Evolutionary conservation across 1,284 basidiomycete genomes (phyloP), one percentile per base, ranked within the genome.

Genomic region (Sparassis latifolia): DNA sequence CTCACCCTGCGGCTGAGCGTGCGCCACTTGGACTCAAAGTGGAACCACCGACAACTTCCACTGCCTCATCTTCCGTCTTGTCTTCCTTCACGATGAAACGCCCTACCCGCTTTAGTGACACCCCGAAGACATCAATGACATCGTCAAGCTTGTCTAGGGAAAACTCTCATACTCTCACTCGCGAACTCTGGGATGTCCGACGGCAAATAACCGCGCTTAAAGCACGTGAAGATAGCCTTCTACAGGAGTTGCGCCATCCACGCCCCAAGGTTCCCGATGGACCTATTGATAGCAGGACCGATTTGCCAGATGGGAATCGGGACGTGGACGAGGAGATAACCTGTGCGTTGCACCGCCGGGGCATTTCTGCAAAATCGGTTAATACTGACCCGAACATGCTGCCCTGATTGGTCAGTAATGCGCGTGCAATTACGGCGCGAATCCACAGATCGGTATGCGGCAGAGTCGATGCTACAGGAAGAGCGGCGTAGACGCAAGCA

Each of bases 151-250:
- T 7, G 6, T 28, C 40, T 5, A 42, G 20, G 7, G 40, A 27
- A 7, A 44, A 12, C 20, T 12, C 30, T 20, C 33, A 7, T n/a
- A 43, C 50, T 40, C 33, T 52, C 5, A 64, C 62, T 10, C 61
- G 62, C 33, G 69, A 74, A 44, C 51, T 72, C 28, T 66, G 62
- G 58, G 63, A 65, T 42, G 58, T 71, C 29, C 66, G 69, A 6
- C 55, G 66, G 31, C 62, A 69, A 52, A 62, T 72, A 31, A 61
- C 66, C 10, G 66, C 66, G 0, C 60, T 59, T 2, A 57, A 67
- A 28, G 67, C 62, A 10, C 63, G 63, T 27, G 69, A 74, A 47
- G 52, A 56, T 0, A 52, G 49, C 6, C 58, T 73, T 38, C 28
- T 69, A 10, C 54, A 58, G 2, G 61, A 69, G 29, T 58, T 74